Evolutionary conservation across 179 eudicot species (phyloP).

Genomic region (Amaranthus tricolor): DNA sequence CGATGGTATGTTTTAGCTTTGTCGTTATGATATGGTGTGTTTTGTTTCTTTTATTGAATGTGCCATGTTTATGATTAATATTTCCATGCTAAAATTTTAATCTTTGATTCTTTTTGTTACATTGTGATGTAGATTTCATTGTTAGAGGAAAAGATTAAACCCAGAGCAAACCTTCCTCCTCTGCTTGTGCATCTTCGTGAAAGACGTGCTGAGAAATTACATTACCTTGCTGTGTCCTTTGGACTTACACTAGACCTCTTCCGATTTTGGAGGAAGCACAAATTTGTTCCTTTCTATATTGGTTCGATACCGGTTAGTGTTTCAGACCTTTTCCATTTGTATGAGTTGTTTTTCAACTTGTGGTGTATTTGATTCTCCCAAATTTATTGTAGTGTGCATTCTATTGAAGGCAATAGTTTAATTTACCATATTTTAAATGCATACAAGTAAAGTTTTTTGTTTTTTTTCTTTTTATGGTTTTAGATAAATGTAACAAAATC

Average conservation of each 20-base stretch:
- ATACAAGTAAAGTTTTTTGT: no score
- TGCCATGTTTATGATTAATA: not conserved
- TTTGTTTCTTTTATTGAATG: not conserved
- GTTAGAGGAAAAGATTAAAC: conserved; percentile 74
- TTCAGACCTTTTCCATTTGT: conserved; percentile 12
- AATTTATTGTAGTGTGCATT: no score
- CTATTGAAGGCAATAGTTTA: no score
- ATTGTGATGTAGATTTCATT: conserved; percentile 59
- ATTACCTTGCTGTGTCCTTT: conserved; percentile 91
- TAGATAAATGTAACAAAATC: no score
- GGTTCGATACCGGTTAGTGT: conserved; percentile 64
- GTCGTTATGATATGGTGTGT: not conserved
- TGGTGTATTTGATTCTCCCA: not conserved
- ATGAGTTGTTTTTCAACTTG: not conserved
- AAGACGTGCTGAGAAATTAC: conserved; percentile 75
- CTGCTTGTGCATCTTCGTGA: conserved; percentile 73
- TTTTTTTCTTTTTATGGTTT: no score
- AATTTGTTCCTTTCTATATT: conserved; percentile 84
- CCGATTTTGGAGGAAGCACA: conserved; percentile 85
- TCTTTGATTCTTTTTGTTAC: not conserved
- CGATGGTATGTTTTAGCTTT: not conserved
- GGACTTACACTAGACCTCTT: conserved; percentile 87
- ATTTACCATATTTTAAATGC: no score
- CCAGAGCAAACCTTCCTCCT: conserved; percentile 78
- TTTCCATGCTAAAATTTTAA: not conserved